Evolutionary conservation across 1,284 basidiomycete genomes (phyloP), one percentile per base, ranked within the genome.

Genomic region (Entoloma clypeatum): DNA sequence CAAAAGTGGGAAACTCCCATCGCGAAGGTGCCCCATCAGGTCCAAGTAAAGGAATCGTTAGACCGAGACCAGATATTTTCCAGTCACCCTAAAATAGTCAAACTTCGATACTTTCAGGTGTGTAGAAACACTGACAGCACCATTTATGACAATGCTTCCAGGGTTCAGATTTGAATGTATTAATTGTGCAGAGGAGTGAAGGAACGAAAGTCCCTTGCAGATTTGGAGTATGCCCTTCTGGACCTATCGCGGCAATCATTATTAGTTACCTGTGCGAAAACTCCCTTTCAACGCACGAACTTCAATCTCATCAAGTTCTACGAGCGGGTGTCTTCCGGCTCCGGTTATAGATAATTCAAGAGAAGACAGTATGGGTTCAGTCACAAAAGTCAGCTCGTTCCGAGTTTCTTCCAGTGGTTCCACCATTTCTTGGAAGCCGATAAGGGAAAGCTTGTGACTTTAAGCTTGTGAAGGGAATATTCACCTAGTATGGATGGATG

Each of bases 381-480:
- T 97, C 1, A 94, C 95, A 56, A 97, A 99, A 14, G 86, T 81
- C 33, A 98, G 69, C 53, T 94, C 89, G 34, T 71, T 82, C 44
- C 93, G 74, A 0, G 92, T 88, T 61, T 99, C 95, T 63, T 98
- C 94, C 31, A 97, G 68, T n/a, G 95, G 94, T 64, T 99, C 95
- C 18, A 96, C 93, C 79, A 98, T 92, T 67, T 99, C 95, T 79
- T 50, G 10, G 25, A 28, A 32, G 19, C 16, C 29, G 18, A 16
- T 23, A 46, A 25, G 46, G 38, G 45, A 39, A 26, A 33, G 25
- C 22, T 17, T n/a, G 13, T 16, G 14, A 7, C 23, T 33, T 24
- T 26, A 16, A 7, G 22, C 16, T 23, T 14, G 29, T 22, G 5
- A 39, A 18, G 34, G 26, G 33, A 13, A 10, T 31, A 57, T 72